These are phyloP conservation scores for Colletotrichum plurivorum DNA, from an alignment of 2,329 filamentous ascomycete species.

Conservation along the genomic window DNA sequence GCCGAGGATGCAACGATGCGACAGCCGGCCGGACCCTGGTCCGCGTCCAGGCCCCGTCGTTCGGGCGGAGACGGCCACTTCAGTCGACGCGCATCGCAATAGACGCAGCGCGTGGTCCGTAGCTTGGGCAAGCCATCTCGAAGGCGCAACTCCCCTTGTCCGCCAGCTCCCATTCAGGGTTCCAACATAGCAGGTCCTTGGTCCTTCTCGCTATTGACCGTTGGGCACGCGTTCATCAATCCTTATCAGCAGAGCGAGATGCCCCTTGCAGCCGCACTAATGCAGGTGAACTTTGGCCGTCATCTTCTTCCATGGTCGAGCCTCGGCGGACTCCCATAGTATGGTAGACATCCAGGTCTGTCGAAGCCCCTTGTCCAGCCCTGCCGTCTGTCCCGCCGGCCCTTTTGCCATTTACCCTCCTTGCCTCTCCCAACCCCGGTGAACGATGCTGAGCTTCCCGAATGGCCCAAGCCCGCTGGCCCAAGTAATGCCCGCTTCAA, in stretches of 20 bases:
- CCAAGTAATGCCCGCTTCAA: slow-evolving; percentile 14
- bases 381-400: not conserved
- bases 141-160: no score
- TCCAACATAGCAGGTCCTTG: not conserved
- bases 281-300: slow-evolving; percentile 31
- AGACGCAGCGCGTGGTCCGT: no score
- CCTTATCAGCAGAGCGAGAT: slow-evolving; percentile 23
- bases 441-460: slow-evolving; percentile 10
- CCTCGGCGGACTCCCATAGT: no score
- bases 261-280: slow-evolving; percentile 37
- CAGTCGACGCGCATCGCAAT: no score
- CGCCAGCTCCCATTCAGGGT: no score
- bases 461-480: slow-evolving; percentile 25
- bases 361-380: not conserved
- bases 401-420: not conserved
- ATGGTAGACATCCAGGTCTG: not conserved
- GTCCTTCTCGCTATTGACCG: not conserved
- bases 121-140: no score
- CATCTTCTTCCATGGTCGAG: slow-evolving; percentile 8
- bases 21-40: slow-evolving; percentile 11
- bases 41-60: no score
- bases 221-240: slow-evolving; percentile 1
- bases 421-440: not conserved
- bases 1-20: slow-evolving; percentile 25
- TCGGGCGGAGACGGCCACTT: no score